Conservation (phyloP, 441 rosid genomes). For the Dalechampia spathulata region DNA sequence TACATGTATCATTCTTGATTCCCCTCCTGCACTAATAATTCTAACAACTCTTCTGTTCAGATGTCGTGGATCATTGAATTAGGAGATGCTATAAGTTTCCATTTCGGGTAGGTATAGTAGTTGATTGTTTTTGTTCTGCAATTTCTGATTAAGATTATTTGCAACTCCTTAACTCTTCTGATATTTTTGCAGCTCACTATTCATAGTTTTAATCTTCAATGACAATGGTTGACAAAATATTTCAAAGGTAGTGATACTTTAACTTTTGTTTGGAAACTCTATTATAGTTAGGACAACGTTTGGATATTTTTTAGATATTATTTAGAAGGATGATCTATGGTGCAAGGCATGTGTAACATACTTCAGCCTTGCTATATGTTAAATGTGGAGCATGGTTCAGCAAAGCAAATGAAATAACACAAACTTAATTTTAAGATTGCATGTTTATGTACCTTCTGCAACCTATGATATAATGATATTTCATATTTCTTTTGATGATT, state of each 20-base stretch:
- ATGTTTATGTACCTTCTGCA: neutral
- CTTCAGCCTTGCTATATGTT: too few relatives aligned
- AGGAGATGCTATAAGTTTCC: constrained; percentile 24
- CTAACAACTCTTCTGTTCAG: constrained; percentile 31
- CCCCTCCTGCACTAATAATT: constrained; percentile 1
- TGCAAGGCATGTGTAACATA: too few relatives aligned
- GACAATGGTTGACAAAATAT: neutral
- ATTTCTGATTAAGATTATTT: constrained; percentile 3
- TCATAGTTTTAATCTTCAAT: neutral
- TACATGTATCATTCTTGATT: neutral
- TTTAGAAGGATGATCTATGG: too few relatives aligned
- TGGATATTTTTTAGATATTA: too few relatives aligned
- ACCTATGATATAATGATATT: neutral
- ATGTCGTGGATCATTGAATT: constrained; percentile 96
- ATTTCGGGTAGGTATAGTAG: constrained; percentile 22
- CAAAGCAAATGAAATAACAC: too few relatives aligned
- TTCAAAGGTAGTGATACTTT: constrained; percentile 1
- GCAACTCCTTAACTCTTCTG: neutral
- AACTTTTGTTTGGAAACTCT: too few relatives aligned
- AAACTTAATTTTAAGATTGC: too few relatives aligned
- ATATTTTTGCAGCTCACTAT: constrained; percentile 15
- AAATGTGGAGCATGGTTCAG: too few relatives aligned
- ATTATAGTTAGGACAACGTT: too few relatives aligned
- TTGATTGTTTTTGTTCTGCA: constrained; percentile 10
- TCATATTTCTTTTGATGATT: neutral